Evolutionary conservation across 1,284 basidiomycete genomes (phyloP).

Genomic region (Tremellales sp.): DNA sequence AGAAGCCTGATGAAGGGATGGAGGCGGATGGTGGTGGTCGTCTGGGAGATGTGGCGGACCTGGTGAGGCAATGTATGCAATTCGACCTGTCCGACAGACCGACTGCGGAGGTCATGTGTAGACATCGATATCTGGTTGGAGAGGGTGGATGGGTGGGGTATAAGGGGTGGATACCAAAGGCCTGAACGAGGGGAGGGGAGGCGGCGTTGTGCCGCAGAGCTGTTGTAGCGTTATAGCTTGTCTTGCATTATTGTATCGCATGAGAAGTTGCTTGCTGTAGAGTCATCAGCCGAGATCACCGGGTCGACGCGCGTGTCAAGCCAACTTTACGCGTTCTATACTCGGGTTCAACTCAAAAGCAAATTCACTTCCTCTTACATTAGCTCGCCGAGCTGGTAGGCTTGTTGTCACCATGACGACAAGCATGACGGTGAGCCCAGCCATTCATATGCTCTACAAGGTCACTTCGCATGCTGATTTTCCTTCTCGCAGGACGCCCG

Average conservation of each 20-base stretch:
- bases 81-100: constrained; percentile 37
- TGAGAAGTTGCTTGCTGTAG: too few relatives aligned
- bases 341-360: too few relatives aligned
- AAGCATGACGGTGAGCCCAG: constrained; percentile 21
- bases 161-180: constrained; percentile 42
- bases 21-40: constrained; percentile 45
- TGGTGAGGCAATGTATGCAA: constrained; percentile 45
- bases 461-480: neutral
- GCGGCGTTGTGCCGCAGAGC: neutral
- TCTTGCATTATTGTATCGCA: too few relatives aligned
- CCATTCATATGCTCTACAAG: neutral
- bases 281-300: too few relatives aligned
- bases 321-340: too few relatives aligned
- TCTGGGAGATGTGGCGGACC: constrained; percentile 43
- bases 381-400: too few relatives aligned
- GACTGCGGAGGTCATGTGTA: constrained; percentile 37
- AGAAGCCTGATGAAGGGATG: constrained; percentile 28
- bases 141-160: constrained; percentile 38
- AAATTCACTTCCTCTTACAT: too few relatives aligned
- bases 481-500: constrained; percentile 35
- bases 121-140: constrained; percentile 42
- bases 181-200: neutral
- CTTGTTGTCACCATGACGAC: constrained; percentile 11
- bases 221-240: too few relatives aligned
- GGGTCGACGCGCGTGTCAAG: too few relatives aligned